These are phyloP conservation scores for Phytophthora ramorum DNA, from an alignment of 352 stramenopile genomes.

Conservation along the genomic window DNA sequence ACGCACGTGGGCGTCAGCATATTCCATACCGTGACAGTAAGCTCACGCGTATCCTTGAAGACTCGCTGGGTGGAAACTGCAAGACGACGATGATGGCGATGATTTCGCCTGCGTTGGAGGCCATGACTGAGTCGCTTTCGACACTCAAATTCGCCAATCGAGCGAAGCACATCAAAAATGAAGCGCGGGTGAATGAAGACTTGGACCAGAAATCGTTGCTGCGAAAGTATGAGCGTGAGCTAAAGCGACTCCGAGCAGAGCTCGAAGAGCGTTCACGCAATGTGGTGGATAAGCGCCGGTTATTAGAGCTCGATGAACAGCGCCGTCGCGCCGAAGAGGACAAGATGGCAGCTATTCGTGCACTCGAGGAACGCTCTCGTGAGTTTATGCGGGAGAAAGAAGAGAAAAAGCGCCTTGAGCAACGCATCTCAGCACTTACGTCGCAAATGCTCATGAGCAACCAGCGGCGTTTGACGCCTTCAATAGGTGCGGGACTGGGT, in stretches of 20 bases:
- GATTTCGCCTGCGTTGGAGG: conserved; percentile 91
- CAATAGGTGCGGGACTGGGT: conserved; percentile 8
- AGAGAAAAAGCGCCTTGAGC: conserved; percentile 95
- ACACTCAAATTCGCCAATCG: conserved; percentile 96
- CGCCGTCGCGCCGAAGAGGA: conserved; percentile 91
- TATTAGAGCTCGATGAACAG: conserved; percentile 92
- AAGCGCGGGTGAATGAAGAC: conserved; percentile 92
- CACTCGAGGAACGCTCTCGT: conserved; percentile 88
- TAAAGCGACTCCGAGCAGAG: conserved; percentile 93
- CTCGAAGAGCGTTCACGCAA: conserved; percentile 93
- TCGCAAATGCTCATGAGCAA: conserved; percentile 93
- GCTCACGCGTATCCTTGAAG: conserved; percentile 92
- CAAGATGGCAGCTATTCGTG: conserved; percentile 95
- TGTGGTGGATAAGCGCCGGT: conserved; percentile 93
- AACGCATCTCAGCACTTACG: conserved; percentile 92
- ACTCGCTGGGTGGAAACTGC: conserved; percentile 92
- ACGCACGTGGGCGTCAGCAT: conserved; percentile 87
- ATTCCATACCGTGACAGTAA: conserved; percentile 95
- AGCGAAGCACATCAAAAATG: conserved; percentile 94
- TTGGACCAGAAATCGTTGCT: conserved; percentile 93
- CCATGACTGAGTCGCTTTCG: conserved; percentile 92
- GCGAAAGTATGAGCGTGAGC: conserved; percentile 95
- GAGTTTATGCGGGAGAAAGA: conserved; percentile 97
- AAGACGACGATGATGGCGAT: conserved; percentile 98
- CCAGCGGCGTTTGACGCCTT: conserved; percentile 44